Evolutionary conservation across 2,329 filamentous ascomycete genomes (phyloP), one percentile per base, ranked within the genome.

Genomic region (Paecilomyces sp.): DNA sequence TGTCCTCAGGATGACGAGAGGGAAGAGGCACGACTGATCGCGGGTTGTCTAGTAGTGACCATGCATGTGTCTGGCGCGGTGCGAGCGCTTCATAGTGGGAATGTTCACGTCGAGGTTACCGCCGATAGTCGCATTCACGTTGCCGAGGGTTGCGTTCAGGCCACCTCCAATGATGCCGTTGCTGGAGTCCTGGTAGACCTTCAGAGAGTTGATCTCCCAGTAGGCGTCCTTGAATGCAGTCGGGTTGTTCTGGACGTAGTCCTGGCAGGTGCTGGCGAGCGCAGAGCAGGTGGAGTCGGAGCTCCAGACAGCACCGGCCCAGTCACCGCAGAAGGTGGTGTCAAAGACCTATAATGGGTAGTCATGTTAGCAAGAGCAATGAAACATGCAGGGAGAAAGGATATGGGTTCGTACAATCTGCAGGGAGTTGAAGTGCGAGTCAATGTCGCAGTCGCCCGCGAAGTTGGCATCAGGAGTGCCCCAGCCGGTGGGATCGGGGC

Each of bases 271-370:
- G 47, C 75, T 62, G 0, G 85, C 89, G 64, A 85, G 79, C 50
- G 81, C 75, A 1, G 81, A 75, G 73, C 89, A 92, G 52, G 82
- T 80, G 61, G 41, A 8, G 15, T 86, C 81, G 33, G 72, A 68
- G 55, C 69, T 68, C 88, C 89, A 96, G 34, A 87, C 85, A 51
- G 78, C 71, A 25, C 90, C 90, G 7, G 92, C 92, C 92, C 92
- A 96, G 69, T 88, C 85, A 22, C 92, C 92, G 74, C 92, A 97
- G 73, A 96, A 91, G 5, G 89, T 89, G 0, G 87, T 94, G 75
- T 90, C 95, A 41, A 88, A 76, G 57, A 77, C 68, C 74, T 75
- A 56, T 13, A 57, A 15, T n/a, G 57, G n/a, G 36, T 61, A 55
- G 65, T 55, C 47, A 55, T 25, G 52, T 52, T 54, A 36, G 52